These are phyloP conservation scores for Azolla pinnata DNA, from an alignment of 75 land plant genomes.

Conservation along the genomic window DNA sequence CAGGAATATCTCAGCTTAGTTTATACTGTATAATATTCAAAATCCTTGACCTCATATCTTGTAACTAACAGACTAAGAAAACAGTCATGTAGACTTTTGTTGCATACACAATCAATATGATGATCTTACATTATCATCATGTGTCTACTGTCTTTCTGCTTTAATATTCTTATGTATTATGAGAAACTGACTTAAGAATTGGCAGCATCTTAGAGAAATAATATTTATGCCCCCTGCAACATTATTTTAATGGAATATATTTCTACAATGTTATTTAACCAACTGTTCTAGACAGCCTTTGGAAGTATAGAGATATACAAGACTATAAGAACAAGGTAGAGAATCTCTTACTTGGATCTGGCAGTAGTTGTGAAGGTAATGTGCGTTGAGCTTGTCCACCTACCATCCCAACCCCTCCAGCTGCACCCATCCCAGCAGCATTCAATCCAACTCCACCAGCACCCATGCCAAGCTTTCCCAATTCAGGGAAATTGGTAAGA, in stretches of 20 bases:
- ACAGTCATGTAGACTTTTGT: too few relatives aligned
- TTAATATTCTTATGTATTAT: background rate
- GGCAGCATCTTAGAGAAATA: background rate
- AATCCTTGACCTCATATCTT: too few relatives aligned
- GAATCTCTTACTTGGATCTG: conserved; percentile 17
- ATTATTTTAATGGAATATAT: background rate
- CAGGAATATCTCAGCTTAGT: too few relatives aligned
- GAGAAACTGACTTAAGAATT: background rate
- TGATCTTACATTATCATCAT: too few relatives aligned
- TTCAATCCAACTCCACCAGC: too few relatives aligned
- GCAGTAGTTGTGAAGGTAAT: conserved; percentile 12
- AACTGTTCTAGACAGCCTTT: too few relatives aligned
- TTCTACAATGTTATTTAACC: too few relatives aligned
- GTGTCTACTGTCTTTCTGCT: background rate
- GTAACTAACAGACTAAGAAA: too few relatives aligned
- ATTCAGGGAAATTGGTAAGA: background rate
- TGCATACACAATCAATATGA: too few relatives aligned
- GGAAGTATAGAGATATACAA: background rate
- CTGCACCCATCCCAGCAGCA: conserved; percentile 14
- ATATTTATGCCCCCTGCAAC: background rate
- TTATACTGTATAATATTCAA: too few relatives aligned
- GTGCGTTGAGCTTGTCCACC: conserved; percentile 25
- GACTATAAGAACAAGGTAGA: background rate
- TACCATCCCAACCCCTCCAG: too few relatives aligned
- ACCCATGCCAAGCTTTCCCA: background rate